Percentiles rank a stretch among this genome's conserved stretches.
Evolutionary conservation across 495 filamentous ascomycete species (phyloP).

Genomic region (Cairneyella variabilis): DNA sequence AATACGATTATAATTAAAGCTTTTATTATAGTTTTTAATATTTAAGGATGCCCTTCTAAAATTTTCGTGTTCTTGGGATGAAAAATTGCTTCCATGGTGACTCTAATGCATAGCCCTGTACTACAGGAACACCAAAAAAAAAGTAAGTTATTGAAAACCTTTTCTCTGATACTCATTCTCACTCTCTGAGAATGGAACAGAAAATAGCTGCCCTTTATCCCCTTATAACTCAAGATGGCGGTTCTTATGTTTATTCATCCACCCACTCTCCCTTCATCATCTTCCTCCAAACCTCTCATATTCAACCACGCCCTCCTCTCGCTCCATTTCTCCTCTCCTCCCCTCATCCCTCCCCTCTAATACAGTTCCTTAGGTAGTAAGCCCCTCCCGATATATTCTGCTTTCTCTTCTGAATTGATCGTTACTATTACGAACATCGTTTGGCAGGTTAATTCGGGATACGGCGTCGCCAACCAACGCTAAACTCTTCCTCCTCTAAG

Average conservation of each 20-base stretch:
- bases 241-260: conserved; percentile 15
- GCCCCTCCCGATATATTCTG: conserved; percentile 3
- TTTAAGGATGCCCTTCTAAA: too few species aligned
- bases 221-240: conserved; percentile 19
- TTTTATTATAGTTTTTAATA: too few species aligned
- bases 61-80: too few species aligned
- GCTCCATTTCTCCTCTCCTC: conserved; percentile 10
- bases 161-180: conserved; percentile 9
- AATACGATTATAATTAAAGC: too few species aligned
- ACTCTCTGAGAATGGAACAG: conserved; percentile 15
- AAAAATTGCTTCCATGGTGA: too few species aligned
- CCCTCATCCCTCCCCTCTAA: too few species aligned
- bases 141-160: too few species aligned
- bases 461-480: conserved; percentile 1
- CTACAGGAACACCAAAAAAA: too few species aligned
- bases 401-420: conserved; percentile 1
- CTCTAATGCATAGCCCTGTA: too few species aligned
- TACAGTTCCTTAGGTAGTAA: conserved; percentile 3
- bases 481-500: neutral
- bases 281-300: conserved; percentile 20
- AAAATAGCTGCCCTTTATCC: conserved; percentile 16
- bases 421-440: neutral
- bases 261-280: conserved; percentile 14
- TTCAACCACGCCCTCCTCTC: conserved; percentile 16
- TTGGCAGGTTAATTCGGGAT: neutral